Base-by-base conservation (phyloP, 2,329 filamentous ascomycete genomes). In the Cadophora luteo-olivacea region DNA sequence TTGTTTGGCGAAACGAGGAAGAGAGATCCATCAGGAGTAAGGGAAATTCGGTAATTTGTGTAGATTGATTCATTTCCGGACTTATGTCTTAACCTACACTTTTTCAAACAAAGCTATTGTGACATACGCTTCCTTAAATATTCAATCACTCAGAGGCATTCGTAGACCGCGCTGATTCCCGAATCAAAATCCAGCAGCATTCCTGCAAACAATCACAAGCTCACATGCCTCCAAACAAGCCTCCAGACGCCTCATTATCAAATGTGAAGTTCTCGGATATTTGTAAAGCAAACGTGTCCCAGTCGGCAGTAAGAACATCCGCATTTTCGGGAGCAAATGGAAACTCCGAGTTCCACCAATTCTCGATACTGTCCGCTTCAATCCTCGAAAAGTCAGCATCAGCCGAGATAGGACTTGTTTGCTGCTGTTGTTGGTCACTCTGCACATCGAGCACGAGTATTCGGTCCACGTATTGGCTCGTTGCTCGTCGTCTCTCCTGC, bases 301-400 rank as follows among this genome's bases (percentile, higher is more conserved):
- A 63, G 22, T 63, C 51, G 16, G 61, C 61, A 14, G 61, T 63
- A 9, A 63, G 29, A 33, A 63, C 61, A 52, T 63, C 61, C 32
- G 29, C 48, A 38, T 63, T 63, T 32, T 63, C 61, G 0, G 48
- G 25, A 4, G 29, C 61, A 6, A 63, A 52, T 8, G 61, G 61
- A 24, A 63, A 63, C 33, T 63, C 61, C 61, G 51, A 33, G 19
- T 63, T 63, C 61, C 61, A 63, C 61, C 61, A 63, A 25, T 63
- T 51, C 36, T 63, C 61, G 38, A 63, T 52, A 11, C 25, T 36
- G 16, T 38, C 61, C 24, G 61, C 61, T n/a, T 63, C 61, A 38
- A 63, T 32, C 32, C 25, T 38, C 14, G 45, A 36, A 19, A 38
- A 24, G 7, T 51, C 36, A 4, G 25, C n/a, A 11, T 63, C 61